Evolutionary conservation across 345 rosid genomes (phyloP), one percentile per base, ranked within the genome.

Genomic region (Bruguiera sexangula): DNA sequence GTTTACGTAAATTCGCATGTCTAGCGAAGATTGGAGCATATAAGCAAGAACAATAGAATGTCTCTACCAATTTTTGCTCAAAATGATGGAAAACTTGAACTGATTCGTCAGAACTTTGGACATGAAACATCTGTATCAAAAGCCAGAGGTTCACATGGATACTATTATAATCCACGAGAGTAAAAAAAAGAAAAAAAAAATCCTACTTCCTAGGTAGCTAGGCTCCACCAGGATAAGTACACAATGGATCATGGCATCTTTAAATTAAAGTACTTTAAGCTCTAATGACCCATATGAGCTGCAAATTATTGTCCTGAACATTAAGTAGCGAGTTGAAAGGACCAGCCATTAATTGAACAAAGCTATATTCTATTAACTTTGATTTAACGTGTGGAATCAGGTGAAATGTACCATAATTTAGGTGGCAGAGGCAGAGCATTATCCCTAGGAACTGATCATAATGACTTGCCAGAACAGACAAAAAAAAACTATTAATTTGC

Each of bases 391-490:
- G 43, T 55, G 37, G 37, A 73, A 66, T 66, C 66, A 32, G 55
- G 53, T 59, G 52, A 43, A 74, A 20, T 11, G 4, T 1, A 11
- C 26, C 20, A 22, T 62, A 69, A 60, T 71, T 57, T 60, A 58
- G 50, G 56, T 39, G 59, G 69, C 63, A 70, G 54, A 59, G 63
- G 79, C 64, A 69, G 79, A 74, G 79, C 81, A 79, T 77, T 76
- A 79, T 79, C 80, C 57, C 60, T n/a, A 46, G 61, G 59, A 63
- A 68, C 68, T 67, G 56, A 60, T 73, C 63, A 53, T 55, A 60
- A 64, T 70, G 82, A 80, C 75, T 80, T 73, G 81, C 76, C 61
- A 27, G 63, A 67, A 53, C 36, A 72, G 75, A 70, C 56, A 54
- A 34, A 34, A 34, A 31, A 34, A 34, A 34, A 34, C 8, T 34